phyloP scores from a whole-genome alignment of 495 filamentous ascomycete species.

The Gamarada debralockiae region DNA sequence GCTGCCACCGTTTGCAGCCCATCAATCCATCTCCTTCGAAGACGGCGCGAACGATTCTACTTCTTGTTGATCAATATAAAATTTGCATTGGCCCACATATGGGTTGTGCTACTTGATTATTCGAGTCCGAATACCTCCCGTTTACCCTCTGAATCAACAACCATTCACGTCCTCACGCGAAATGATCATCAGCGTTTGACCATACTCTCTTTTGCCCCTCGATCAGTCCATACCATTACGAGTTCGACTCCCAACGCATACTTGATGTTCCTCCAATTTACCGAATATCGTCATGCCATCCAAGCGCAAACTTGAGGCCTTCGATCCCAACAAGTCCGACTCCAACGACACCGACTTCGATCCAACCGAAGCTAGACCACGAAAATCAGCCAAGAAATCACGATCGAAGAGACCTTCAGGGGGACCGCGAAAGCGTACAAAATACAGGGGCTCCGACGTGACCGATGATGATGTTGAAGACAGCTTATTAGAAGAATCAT shows the following conservation, averaged over 20 bases:
- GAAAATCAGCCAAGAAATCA: slow-evolving; percentile 35
- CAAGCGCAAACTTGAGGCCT: slow-evolving; percentile 70
- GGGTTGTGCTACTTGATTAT: neutral
- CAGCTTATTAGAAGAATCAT: slow-evolving; percentile 56
- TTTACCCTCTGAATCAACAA: neutral
- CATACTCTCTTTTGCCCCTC: neutral
- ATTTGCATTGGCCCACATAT: neutral
- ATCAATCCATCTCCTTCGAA: neutral
- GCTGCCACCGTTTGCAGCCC: neutral
- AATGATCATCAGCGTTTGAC: slow-evolving; percentile 19
- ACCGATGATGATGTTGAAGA: slow-evolving; percentile 66
- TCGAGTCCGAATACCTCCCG: neutral
- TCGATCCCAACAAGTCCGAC: slow-evolving; percentile 82
- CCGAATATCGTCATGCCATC: slow-evolving; percentile 18
- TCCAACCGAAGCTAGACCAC: slow-evolving; percentile 41
- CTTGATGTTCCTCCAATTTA: neutral
- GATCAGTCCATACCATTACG: neutral
- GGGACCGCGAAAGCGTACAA: slow-evolving; percentile 44
- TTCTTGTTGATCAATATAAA: neutral
- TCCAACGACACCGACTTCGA: slow-evolving; percentile 79
- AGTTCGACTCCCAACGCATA: neutral
- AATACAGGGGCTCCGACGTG: slow-evolving; percentile 58
- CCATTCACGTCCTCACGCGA: slow-evolving; percentile 2
- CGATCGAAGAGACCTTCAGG: slow-evolving; percentile 39
- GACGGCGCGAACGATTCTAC: neutral